Evolutionary conservation across 306 rosid genomes (phyloP), one percentile per base, ranked within the genome.

Genomic region (Casuarina glauca): DNA sequence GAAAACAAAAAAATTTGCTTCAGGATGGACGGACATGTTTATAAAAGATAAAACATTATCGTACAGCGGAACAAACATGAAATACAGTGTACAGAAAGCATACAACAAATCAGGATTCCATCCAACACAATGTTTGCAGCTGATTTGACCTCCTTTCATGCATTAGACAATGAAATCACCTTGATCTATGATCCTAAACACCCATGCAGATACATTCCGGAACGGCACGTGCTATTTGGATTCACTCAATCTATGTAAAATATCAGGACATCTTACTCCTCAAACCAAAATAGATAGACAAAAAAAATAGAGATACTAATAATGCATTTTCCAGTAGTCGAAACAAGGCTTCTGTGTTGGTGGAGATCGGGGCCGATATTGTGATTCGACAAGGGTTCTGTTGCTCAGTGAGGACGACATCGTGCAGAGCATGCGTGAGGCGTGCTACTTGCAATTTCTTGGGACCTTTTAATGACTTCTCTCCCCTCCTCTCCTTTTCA

Each of bases 61-160:
- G 38, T 17, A 53, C 39, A 7, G n/a, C 6, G 66, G n/a, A 69
- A 44, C 4, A 2, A n/a, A 35, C 43, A 44, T 50, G 50, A 46
- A 58, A 60, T 38, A 50, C 9, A 74, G 69, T 84, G 35, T 64
- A 54, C 50, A 78, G 46, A 72, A 63, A 53, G 19, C 74, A 53
- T 89, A 92, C 98, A 70, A 71, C 79, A 80, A 85, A 92, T 85
- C 26, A 20, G 76, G 90, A 87, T 75, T 81, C 98, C 97, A 94
- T 70, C 88, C 87, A 82, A 90, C 26, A 94, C 81, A 94, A 51
- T 0, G 82, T 84, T 72, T 89, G 90, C 80, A 94, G 86, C 73
- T 95, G 91, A 76, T 54, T 84, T 73, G 90, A 78, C 91, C 87
- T 88, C 72, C 97, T 85, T 83, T 90, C 89, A 97, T 92, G 94